Conservation (phyloP, 306 rosid genomes). For the Glycine tomentella region DNA sequence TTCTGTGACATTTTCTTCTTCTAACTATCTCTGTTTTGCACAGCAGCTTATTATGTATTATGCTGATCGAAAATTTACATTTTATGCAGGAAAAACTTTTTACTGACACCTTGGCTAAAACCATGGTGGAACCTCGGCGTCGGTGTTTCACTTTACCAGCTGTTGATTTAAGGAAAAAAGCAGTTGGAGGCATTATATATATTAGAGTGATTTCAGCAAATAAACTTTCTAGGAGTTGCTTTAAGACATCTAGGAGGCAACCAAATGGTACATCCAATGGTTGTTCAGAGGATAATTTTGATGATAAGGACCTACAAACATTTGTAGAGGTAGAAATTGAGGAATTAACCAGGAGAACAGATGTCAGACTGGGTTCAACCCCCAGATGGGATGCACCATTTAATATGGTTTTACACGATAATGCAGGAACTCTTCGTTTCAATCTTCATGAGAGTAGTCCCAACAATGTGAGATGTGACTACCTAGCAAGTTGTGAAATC, state of each 20-base stretch:
- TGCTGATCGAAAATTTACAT: slow-evolving; percentile 19
- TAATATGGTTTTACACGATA: slow-evolving; percentile 93
- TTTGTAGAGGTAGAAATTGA: slow-evolving; percentile 91
- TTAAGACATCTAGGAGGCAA: slow-evolving; percentile 70
- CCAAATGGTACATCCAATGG: slow-evolving; percentile 56
- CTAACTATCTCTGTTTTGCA: neutral
- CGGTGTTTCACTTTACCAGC: slow-evolving; percentile 91
- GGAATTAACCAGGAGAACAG: slow-evolving; percentile 84
- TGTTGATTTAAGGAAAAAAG: slow-evolving; percentile 71
- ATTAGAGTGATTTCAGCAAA: slow-evolving; percentile 82
- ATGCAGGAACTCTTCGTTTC: slow-evolving; percentile 76
- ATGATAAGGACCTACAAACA: slow-evolving; percentile 75
- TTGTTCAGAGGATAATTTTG: slow-evolving; percentile 60
- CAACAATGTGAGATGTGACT: slow-evolving; percentile 79
- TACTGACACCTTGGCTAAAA: slow-evolving; percentile 77
- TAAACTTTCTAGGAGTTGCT: slow-evolving; percentile 70
- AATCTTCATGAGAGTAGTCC: slow-evolving; percentile 75
- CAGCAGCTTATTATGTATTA: slow-evolving; percentile 5
- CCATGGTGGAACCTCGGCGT: slow-evolving; percentile 98
- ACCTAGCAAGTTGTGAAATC: slow-evolving; percentile 86
- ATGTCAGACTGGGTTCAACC: slow-evolving; percentile 67
- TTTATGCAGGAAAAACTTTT: slow-evolving; percentile 74
- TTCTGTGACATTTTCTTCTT: neutral
- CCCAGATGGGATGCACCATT: slow-evolving; percentile 92
- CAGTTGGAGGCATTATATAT: slow-evolving; percentile 85